Base-by-base conservation (phyloP, 2,329 filamentous ascomycete genomes). In the Tolypocladium sp. region DNA sequence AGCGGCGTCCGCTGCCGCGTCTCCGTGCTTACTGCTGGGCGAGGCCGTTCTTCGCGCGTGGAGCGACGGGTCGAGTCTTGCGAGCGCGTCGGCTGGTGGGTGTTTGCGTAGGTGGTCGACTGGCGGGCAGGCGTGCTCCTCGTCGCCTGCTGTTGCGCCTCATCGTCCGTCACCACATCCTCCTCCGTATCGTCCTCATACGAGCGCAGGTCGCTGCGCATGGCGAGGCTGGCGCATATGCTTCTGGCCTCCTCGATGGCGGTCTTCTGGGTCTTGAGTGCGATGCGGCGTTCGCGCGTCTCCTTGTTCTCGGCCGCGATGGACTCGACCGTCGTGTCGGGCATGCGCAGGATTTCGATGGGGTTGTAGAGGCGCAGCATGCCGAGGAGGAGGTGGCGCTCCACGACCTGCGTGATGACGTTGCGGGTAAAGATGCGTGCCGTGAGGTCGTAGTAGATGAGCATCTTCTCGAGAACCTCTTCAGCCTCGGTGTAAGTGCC, bases 251-350 rank as follows among this genome's bases (percentile, higher is more conserved):
- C 79, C 49, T 80, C 77, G 56, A 81, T 81, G 1, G 78, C 77
- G 62, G 74, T 71, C 71, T 79, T 80, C 66, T 80, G 78, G 22
- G 68, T 65, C 69, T 79, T 79, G 57, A 82, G 73, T 0, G 75
- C 71, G 62, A 76, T 69, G 57, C 79, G 74, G n/a, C 77, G 70
- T 37, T 82, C 79, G 5, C 79, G 71, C 0, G 78, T 81, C 69
- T 80, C 77, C 71, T 79, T 80, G 65, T 81, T 80, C 70, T 82
- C 79, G 1, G 79, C 78, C 0, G 79, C 78, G 56, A 82, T 82
- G 38, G 74, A 76, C 66, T 82, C 78, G 41, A 82, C 74, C 5
- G 73, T 73, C 4, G 70, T 60, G 59, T 77, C 73, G 27, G 64
- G 69, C 77, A 82, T 79, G 62, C 73, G 71, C 51, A 82, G 66